Percentiles rank a stretch among this genome's conserved stretches.
Conservation (phyloP, 352 stramenopile genomes). For the Plasmopara muralis region DNA sequence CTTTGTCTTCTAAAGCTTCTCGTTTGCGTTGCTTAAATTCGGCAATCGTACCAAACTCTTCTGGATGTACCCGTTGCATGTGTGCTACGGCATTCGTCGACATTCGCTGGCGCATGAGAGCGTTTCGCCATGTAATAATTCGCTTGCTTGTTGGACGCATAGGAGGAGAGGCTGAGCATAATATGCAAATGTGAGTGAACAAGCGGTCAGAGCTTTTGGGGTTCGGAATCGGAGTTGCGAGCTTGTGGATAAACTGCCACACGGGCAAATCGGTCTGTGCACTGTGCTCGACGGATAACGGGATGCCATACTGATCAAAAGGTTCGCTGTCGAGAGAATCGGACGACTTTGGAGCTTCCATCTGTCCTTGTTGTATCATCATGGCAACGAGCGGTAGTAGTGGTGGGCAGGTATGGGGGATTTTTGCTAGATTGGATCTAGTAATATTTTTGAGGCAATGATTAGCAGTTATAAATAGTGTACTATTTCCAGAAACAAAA, state of each 20-base stretch:
- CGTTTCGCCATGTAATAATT: constrained; percentile 15
- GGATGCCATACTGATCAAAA: constrained; percentile 25
- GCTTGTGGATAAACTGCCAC: constrained; percentile 34
- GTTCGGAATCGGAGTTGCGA: constrained; percentile 20
- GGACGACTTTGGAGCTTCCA: neutral
- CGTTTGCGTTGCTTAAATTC: constrained; percentile 22
- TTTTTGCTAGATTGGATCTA: no score
- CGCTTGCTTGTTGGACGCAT: constrained; percentile 6
- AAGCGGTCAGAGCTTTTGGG: constrained; percentile 12
- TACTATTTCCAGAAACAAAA: no score
- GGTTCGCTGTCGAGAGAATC: constrained; percentile 9
- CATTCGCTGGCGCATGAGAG: constrained; percentile 34
- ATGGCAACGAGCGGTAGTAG: neutral
- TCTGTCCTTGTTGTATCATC: neutral
- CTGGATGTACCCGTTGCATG: constrained; percentile 26
- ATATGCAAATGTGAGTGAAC: constrained; percentile 30
- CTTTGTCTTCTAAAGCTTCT: constrained; percentile 2
- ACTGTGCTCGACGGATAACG: constrained; percentile 14
- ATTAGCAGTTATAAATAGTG: no score
- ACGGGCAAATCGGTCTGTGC: constrained; percentile 27
- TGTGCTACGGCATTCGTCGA: constrained; percentile 34
- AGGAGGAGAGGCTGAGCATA: constrained; percentile 16
- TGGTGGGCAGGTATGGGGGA: neutral
- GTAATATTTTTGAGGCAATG: no score
- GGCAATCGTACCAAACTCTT: constrained; percentile 14